Evolutionary conservation across 1,284 basidiomycete species (phyloP), one percentile per base, ranked within the genome.

Genomic region (Moesziomyces sp.): DNA sequence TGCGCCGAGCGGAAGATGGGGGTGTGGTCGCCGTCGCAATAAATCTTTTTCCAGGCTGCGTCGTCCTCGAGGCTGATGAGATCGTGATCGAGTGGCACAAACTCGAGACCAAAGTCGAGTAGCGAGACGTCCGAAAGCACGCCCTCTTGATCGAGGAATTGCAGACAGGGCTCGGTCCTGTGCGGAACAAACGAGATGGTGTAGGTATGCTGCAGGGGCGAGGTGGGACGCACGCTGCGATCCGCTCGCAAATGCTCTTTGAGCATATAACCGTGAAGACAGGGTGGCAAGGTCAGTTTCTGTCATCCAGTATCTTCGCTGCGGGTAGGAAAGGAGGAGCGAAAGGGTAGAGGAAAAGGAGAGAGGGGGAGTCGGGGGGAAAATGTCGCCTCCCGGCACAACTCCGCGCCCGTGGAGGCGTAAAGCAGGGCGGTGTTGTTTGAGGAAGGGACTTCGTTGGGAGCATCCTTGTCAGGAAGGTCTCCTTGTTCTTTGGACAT

Each of bases 11-110:
- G 91, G 83, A 91, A 97, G 24, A 98, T 88, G 11, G 91, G 87
- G 0, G 93, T 93, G 81, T 95, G 93, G 77, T 99, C 95, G n/a
- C 93, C 93, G 72, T 97, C 92, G 93, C 95, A 79, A 35, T 71
- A 65, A 52, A 76, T 66, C 46, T 68, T 68, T 10, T 65, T 65
- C 69, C 76, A 80, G 10, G 71, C 75, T 6, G 56, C 24, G 2
- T 75, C 65, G n/a, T 81, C 78, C 44, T 83, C 81, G 18, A 83
- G 70, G 26, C 74, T 77, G 49, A 83, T 76, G 9, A 83, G 56
- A 46, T 99, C 96, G 34, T 93, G 90, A 63, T 94, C 94, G 34
- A 98, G 83, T 3, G 94, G 93, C 52, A 98, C 93, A 81, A 98
- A 93, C 76, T 96, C 94, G 40, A 98, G 87, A 78, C 93, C 93